Conservation (phyloP, 116 monocot genomes). For the Papilionanthe hybrid region DNA sequence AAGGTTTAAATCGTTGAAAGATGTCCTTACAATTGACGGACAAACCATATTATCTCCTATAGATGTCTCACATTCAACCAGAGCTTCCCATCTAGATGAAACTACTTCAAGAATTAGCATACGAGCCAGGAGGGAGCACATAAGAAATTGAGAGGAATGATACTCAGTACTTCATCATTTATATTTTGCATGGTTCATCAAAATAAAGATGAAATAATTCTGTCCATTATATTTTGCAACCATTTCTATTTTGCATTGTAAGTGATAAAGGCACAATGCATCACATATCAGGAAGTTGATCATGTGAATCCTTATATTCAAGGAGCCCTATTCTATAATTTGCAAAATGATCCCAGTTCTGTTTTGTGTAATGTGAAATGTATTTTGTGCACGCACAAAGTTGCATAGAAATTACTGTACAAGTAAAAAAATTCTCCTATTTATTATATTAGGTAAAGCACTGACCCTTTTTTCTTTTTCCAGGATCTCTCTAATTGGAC, state of each 20-base stretch:
- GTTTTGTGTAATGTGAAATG: too few relatives aligned
- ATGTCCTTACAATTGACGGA: neutral
- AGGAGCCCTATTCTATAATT: too few relatives aligned
- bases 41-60: neutral
- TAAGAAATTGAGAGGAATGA: neutral
- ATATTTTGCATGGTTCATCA: neutral
- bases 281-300: neutral
- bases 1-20: too few relatives aligned
- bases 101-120: neutral
- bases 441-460: neutral
- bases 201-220: neutral
- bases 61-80: neutral
- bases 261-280: neutral
- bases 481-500: conserved; percentile 89
- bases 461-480: conserved; percentile 89
- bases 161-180: neutral
- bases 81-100: neutral
- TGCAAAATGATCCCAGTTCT: too few relatives aligned
- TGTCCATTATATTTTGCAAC: neutral
- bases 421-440: neutral
- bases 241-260: neutral
- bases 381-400: too few relatives aligned
- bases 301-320: neutral
- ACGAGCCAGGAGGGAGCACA: neutral
- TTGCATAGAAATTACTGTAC: neutral